Evolutionary conservation across 345 rosid genomes (phyloP).

Genomic region (Abelmoschus esculentus): DNA sequence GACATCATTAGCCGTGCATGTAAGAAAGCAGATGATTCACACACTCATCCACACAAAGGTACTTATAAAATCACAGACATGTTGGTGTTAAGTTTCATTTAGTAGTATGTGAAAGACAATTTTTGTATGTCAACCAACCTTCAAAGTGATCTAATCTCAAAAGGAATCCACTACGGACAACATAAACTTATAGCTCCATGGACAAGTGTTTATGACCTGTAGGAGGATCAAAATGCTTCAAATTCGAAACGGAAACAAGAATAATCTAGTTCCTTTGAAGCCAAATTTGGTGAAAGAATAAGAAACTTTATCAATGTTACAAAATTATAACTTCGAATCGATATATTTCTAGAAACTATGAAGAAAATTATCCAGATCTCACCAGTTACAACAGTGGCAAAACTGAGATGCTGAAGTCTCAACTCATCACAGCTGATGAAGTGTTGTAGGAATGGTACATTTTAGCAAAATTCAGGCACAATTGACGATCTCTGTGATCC

Average conservation of each 20-base stretch:
- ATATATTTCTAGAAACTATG: conserved; percentile 7
- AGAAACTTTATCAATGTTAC: neutral
- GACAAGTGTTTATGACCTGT: neutral
- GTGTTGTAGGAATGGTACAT: conserved; percentile 31
- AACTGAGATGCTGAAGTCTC: conserved; percentile 14
- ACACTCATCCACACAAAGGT: neutral
- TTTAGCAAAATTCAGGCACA: conserved; percentile 70
- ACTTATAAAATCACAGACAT: neutral
- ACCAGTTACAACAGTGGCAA: conserved; percentile 18
- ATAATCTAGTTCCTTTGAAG: neutral
- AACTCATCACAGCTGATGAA: conserved; percentile 15
- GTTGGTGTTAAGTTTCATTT: conserved; percentile 1
- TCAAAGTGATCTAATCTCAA: neutral
- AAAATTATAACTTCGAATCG: conserved; percentile 5
- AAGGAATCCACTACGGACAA: neutral
- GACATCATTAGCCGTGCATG: neutral
- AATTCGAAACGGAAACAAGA: neutral
- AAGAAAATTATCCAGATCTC: conserved; percentile 11
- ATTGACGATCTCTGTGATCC: conserved; percentile 64
- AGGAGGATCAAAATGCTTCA: neutral
- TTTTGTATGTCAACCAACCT: neutral
- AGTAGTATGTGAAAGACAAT: neutral
- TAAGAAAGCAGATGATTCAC: neutral
- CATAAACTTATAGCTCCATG: neutral
- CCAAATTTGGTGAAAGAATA: conserved; percentile 8